Evolutionary conservation across 2,329 filamentous ascomycete species (phyloP), one percentile per base, ranked within the genome.

Genomic region (Botrytis tulipae): DNA sequence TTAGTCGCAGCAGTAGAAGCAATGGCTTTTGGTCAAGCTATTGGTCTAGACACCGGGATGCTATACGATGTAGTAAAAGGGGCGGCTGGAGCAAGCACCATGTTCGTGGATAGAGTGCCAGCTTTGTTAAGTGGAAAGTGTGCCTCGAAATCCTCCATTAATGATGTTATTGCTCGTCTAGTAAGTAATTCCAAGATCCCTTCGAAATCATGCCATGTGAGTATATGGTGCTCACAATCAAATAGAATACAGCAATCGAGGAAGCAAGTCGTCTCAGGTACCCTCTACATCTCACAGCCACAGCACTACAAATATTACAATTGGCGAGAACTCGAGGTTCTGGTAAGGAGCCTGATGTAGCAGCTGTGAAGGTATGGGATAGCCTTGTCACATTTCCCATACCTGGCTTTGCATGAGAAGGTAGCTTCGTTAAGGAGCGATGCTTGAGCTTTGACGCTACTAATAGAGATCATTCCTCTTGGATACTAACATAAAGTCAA

Each of bases 1-100:
- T 88, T 90, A 65, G 84, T 87, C 14, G 82, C 85, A 0, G 84
- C 87, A 4, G 84, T 84, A 25, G 88, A 90, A 79, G 86, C 86
- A 0, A 87, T 89, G 83, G 86, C 86, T 0, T 84, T 90, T 69
- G 87, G 85, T 2, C 85, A 86, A 4, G 83, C 84, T 16, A 82
- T 88, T 6, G 87, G 87, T 0, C 77, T 89, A 40, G 86, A 89
- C 73, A 85, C 86, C 0, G 81, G 84, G 71, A 82, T 83, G 4
- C 81, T 88, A 9, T 84, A 81, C 70, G 86, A 88, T 1, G 82
- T 85, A 25, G 83, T 89, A 57, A 82, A 84, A 14, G 78, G 79
- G 42, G 80, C 82, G 0, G 80, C 80, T 1, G 83, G 81, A 9
- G 80, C 78, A 67, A 84, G 82, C 63, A 81, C 78, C 77, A 83